phyloP scores from a whole-genome alignment of 495 filamentous ascomycete species.

The Talaromyces stipitatus region DNA sequence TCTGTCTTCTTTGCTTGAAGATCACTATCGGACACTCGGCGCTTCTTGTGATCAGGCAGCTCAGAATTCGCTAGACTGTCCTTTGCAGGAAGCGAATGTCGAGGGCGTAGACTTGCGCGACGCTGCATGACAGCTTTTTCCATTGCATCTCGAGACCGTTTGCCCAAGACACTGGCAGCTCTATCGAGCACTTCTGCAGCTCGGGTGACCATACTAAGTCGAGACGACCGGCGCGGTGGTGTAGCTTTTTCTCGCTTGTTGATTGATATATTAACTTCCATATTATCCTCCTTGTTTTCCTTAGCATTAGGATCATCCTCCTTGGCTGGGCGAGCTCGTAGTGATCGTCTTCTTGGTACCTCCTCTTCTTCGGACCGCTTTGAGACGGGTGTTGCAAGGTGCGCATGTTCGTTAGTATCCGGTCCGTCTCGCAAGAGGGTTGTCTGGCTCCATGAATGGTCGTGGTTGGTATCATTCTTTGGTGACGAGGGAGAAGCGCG shows the following conservation, averaged over 20 bases:
- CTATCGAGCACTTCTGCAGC: constrained; percentile 37
- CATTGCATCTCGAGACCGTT: constrained; percentile 39
- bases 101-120: constrained; percentile 34
- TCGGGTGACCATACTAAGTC: constrained; percentile 34
- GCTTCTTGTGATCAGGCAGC: constrained; percentile 35
- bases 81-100: constrained; percentile 22
- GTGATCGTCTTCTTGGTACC: constrained; percentile 29
- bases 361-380: constrained; percentile 32
- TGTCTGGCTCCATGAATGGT: constrained; percentile 31
- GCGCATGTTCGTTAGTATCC: constrained; percentile 24
- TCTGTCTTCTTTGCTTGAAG: constrained; percentile 35
- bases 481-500: constrained; percentile 29
- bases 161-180: constrained; percentile 44
- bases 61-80: constrained; percentile 21
- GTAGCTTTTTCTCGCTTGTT: constrained; percentile 12
- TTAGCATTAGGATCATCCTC: constrained; percentile 21
- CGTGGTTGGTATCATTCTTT: constrained; percentile 38
- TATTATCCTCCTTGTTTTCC: constrained; percentile 25
- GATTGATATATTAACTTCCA: constrained; percentile 9
- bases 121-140: constrained; percentile 37
- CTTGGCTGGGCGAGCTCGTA: constrained; percentile 43
- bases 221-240: constrained; percentile 28
- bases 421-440: constrained; percentile 21
- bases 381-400: constrained; percentile 20
- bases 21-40: constrained; percentile 42